Evolutionary conservation across 2,329 filamentous ascomycete species (phyloP).

Genomic region (Fusarium sp.): DNA sequence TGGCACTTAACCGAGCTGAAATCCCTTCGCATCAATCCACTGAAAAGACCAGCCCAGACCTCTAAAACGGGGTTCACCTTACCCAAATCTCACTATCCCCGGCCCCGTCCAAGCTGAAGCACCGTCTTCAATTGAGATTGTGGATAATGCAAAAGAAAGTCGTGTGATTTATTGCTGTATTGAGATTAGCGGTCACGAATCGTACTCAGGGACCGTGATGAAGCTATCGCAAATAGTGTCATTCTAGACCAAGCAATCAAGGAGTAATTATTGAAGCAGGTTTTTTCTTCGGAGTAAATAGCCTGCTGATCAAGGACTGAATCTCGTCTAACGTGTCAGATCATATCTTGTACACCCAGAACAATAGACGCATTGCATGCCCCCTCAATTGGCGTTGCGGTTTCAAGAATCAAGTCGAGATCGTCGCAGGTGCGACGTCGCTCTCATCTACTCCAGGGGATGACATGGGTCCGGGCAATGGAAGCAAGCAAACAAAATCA

Average conservation of each 20-base stretch:
- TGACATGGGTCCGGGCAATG: not conserved
- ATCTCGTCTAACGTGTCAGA: not conserved
- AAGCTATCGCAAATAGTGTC: not conserved
- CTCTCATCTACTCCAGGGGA: not conserved
- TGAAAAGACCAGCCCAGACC: constrained; percentile 1
- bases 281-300: not conserved
- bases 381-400: not conserved
- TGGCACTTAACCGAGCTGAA: not conserved
- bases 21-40: not conserved
- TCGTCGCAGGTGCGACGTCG: constrained; percentile 22
- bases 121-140: not conserved
- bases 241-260: not conserved
- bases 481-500: not conserved
- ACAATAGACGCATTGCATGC: constrained; percentile 10
- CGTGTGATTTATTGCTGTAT: not conserved
- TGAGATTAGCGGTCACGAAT: not conserved
- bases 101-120: not conserved
- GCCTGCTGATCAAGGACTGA: too few species aligned
- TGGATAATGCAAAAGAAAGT: not conserved
- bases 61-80: not conserved
- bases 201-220: not conserved
- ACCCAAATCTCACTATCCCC: not conserved
- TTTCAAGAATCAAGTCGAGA: constrained; percentile 20
- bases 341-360: constrained; percentile 4
- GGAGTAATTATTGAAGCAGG: not conserved